Conservation (phyloP, 306 rosid genomes). For the Ceratonia siliqua region DNA sequence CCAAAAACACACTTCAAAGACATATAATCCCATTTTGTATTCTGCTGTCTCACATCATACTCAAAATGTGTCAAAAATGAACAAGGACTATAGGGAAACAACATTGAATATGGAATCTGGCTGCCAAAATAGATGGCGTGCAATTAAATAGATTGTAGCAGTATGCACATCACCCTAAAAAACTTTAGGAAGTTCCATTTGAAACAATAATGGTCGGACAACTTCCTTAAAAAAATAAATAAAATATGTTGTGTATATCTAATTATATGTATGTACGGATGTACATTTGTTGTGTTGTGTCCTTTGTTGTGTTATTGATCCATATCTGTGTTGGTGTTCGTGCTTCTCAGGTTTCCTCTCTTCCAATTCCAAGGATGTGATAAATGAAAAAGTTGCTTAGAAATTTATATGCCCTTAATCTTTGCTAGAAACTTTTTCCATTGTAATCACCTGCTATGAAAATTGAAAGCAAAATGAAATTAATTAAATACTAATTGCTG, state of each 20-base stretch:
- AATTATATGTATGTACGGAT: neutral
- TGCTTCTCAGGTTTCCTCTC: neutral
- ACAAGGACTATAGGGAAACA: neutral
- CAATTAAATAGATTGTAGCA: neutral
- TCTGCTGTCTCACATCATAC: neutral
- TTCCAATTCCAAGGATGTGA: constrained; percentile 3
- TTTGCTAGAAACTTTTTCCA: constrained; percentile 19
- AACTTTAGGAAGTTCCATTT: neutral
- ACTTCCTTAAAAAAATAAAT: neutral
- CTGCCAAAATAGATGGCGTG: neutral
- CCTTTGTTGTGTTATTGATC: no score
- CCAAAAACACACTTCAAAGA: neutral
- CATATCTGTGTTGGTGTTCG: no score
- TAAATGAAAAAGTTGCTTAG: neutral
- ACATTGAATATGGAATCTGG: neutral
- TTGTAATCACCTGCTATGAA: constrained; percentile 7
- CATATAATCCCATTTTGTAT: neutral
- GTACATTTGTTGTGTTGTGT: neutral
- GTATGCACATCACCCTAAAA: neutral
- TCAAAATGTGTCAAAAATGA: neutral
- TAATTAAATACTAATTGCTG: constrained; percentile 12
- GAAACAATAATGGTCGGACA: constrained; percentile 1
- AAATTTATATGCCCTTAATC: neutral
- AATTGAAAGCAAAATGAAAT: constrained; percentile 18
- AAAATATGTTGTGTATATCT: no score